Conservation (phyloP, 164 flowering plant genomes). For the Saururus chinensis region DNA sequence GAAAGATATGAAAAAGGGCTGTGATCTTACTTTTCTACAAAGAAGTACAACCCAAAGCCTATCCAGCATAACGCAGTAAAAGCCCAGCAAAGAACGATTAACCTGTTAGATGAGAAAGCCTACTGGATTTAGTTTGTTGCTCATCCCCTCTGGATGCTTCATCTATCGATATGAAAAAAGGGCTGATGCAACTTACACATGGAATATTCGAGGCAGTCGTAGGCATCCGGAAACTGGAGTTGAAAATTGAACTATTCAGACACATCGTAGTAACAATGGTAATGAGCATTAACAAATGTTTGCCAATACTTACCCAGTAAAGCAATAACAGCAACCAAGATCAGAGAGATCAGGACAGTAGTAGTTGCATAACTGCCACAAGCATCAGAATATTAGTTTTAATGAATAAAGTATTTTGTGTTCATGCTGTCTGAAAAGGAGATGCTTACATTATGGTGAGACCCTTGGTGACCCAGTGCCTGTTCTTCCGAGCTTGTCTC, state of each 20-base stretch:
- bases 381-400: background rate
- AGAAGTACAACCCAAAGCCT: conserved; percentile 61
- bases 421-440: background rate
- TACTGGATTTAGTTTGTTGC: background rate
- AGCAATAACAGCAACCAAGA: conserved; percentile 40
- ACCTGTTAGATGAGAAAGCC: conserved; percentile 23
- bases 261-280: background rate
- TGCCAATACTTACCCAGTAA: conserved; percentile 31
- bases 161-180: background rate
- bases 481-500: conserved; percentile 48
- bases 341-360: conserved; percentile 29
- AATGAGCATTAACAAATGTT: background rate
- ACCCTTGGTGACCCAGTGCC: conserved; percentile 40
- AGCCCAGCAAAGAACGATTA: conserved; percentile 57
- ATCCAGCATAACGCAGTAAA: conserved; percentile 61
- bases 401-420: background rate
- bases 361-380: conserved; percentile 50
- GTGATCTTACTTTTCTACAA: conserved; percentile 44
- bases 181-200: conserved; percentile 32
- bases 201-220: conserved; percentile 20
- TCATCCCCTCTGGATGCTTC: background rate
- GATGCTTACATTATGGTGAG: conserved; percentile 44
- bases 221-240: conserved; percentile 49
- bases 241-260: background rate
- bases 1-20: background rate